Percentiles rank a stretch among this genome's conserved stretches.
Evolutionary conservation across 768 basidiomycete genomes (phyloP).

Genomic region (Macrolepiota fuliginosa): DNA sequence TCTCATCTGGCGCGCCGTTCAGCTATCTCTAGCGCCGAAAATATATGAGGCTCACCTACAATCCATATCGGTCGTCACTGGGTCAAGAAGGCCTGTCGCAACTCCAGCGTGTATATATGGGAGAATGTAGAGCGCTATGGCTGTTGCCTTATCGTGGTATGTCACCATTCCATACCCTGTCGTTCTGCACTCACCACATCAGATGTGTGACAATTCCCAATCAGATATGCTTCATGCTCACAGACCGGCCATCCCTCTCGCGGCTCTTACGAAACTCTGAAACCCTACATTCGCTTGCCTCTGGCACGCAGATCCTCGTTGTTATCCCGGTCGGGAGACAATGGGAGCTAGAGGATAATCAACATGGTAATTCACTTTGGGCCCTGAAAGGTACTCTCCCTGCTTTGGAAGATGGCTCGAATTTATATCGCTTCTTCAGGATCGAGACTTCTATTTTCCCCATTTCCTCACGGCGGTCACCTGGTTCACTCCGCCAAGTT

Average conservation of each 20-base stretch:
- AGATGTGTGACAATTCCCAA: background rate
- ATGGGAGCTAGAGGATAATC: background rate
- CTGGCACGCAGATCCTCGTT: background rate
- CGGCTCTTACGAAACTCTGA: conserved; percentile 1
- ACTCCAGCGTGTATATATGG: background rate
- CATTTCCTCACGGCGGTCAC: background rate
- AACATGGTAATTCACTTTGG: background rate
- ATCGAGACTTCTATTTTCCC: background rate
- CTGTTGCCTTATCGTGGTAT: background rate
- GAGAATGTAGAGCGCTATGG: background rate
- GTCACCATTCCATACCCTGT: background rate
- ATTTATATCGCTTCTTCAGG: background rate
- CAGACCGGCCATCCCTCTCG: background rate
- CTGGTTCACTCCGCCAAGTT: background rate
- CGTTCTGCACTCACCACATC: background rate
- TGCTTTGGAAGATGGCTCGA: background rate
- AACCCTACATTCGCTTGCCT: background rate
- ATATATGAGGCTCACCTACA: no score
- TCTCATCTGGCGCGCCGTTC: background rate
- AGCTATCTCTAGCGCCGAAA: background rate
- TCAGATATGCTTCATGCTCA: conserved; percentile 4
- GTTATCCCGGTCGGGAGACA: background rate
- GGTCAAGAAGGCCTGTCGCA: background rate
- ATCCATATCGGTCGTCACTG: background rate
- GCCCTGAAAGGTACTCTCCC: background rate